Evolutionary conservation across 495 filamentous ascomycete species (phyloP).

Genomic region (Penicillium paxilli): DNA sequence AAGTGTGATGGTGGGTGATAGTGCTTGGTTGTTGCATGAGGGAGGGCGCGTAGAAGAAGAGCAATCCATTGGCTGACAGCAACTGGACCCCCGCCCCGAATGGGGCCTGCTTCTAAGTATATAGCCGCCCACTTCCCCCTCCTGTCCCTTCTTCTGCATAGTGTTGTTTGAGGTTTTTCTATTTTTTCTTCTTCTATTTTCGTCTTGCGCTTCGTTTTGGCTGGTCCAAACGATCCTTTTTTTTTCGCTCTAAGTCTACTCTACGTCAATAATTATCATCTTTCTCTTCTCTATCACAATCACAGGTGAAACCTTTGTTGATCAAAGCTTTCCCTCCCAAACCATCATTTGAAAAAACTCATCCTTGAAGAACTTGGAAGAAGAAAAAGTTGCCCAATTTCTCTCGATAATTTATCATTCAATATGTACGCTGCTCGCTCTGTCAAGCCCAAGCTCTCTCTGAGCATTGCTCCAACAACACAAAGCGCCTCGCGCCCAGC

Average conservation of each 20-base stretch:
- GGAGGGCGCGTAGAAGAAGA: constrained; percentile 26
- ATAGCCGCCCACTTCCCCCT: constrained; percentile 37
- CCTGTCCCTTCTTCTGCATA: constrained; percentile 17
- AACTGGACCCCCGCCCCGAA: constrained; percentile 2
- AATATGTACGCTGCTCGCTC: constrained; percentile 41
- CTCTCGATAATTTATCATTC: constrained; percentile 8
- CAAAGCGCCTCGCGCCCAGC: constrained; percentile 36
- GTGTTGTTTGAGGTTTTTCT: constrained; percentile 39
- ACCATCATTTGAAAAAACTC: neutral
- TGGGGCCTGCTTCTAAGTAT: constrained; percentile 24
- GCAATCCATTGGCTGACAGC: constrained; percentile 16
- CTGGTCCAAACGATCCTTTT: constrained; percentile 41
- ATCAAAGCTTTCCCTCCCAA: constrained; percentile 26
- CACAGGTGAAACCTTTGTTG: constrained; percentile 36
- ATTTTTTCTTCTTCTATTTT: constrained; percentile 41
- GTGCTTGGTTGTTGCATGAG: constrained; percentile 25
- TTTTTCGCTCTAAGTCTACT: constrained; percentile 20
- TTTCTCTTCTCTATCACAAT: constrained; percentile 17
- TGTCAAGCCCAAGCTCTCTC: constrained; percentile 47
- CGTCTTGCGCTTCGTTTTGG: constrained; percentile 40
- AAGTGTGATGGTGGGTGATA: constrained; percentile 28
- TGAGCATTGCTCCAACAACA: constrained; percentile 46
- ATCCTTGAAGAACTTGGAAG: too few relatives aligned
- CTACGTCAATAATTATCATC: constrained; percentile 36
- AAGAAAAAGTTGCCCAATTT: constrained; percentile 8